Percentiles rank a stretch among this genome's conserved stretches.
These are phyloP conservation scores for Rhynchospora pubera DNA, from an alignment of 176 grass and related monocot genomes.

Conservation along the genomic window DNA sequence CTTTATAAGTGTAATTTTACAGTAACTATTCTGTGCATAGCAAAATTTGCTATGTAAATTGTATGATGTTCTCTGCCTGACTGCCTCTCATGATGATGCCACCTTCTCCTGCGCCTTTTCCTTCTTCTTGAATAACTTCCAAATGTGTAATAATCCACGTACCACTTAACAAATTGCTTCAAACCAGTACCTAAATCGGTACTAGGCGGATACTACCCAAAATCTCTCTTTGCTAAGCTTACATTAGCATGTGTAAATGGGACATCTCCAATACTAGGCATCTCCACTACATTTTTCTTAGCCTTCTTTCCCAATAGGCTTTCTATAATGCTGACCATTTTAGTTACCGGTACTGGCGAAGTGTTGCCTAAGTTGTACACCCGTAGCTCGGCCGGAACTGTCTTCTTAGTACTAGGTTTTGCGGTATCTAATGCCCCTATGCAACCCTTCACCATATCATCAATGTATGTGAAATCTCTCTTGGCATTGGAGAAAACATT, in stretches of 20 bases:
- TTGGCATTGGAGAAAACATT: conserved; percentile 56
- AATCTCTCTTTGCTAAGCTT: conserved; percentile 63
- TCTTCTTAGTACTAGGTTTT: conserved; percentile 75
- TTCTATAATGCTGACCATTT: conserved; percentile 85
- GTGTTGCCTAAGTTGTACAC: conserved; percentile 97
- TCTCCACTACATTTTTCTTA: conserved; percentile 75
- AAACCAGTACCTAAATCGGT: conserved; percentile 78
- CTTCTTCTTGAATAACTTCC: conserved; percentile 47
- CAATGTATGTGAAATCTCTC: conserved; percentile 97
- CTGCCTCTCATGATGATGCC: too few species aligned
- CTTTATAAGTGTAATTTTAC: conserved; percentile 33
- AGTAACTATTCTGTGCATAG: conserved; percentile 17
- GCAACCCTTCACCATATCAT: conserved; percentile 86
- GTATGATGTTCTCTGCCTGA: conserved; percentile 1
- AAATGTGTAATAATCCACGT: conserved; percentile 66
- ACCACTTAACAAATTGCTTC: conserved; percentile 81
- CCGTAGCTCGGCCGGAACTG: conserved; percentile 50
- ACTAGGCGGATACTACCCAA: conserved; percentile 76
- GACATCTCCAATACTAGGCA: too few species aligned
- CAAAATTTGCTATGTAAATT: conserved; percentile 7
- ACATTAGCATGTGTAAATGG: conserved; percentile 97
- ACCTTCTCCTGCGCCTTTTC: conserved; percentile 30
- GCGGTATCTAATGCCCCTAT: conserved; percentile 79
- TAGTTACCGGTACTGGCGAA: conserved; percentile 67
- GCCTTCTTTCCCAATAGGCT: conserved; percentile 80